phyloP scores from a whole-genome alignment of 495 filamentous ascomycete genomes.

The Penicillium paradoxum region DNA sequence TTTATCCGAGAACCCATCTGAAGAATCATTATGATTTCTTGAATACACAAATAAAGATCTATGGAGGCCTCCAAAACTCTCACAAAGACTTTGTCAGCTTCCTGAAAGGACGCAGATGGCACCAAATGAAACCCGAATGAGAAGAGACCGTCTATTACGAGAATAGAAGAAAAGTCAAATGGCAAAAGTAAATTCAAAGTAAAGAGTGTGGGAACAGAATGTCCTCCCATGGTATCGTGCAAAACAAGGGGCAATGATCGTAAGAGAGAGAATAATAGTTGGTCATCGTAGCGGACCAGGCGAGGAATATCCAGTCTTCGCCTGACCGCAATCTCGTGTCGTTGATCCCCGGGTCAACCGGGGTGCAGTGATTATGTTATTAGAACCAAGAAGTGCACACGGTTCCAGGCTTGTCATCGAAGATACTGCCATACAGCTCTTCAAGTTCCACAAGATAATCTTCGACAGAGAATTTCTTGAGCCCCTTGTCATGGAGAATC shows the following conservation, averaged over 20 bases:
- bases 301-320: conserved; percentile 22
- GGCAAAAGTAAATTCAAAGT: conserved; percentile 3
- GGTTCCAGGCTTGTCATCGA: conserved; percentile 42
- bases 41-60: background rate
- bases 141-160: background rate
- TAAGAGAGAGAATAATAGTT: conserved; percentile 29
- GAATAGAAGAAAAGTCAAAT: background rate
- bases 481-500: conserved; percentile 57
- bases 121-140: background rate
- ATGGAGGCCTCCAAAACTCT: background rate
- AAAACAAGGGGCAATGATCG: conserved; percentile 17
- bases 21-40: no score
- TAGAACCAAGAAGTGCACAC: conserved; percentile 42
- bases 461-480: conserved; percentile 68
- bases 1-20: no score
- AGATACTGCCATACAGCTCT: conserved; percentile 54
- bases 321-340: conserved; percentile 12
- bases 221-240: conserved; percentile 31
- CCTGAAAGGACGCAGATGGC: background rate
- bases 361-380: conserved; percentile 10
- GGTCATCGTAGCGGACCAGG: conserved; percentile 22
- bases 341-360: conserved; percentile 26
- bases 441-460: conserved; percentile 85
- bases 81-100: background rate
- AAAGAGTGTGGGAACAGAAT: conserved; percentile 11